phyloP scores from a whole-genome alignment of 140 eudicot species.

The Oenanthe javanica region DNA sequence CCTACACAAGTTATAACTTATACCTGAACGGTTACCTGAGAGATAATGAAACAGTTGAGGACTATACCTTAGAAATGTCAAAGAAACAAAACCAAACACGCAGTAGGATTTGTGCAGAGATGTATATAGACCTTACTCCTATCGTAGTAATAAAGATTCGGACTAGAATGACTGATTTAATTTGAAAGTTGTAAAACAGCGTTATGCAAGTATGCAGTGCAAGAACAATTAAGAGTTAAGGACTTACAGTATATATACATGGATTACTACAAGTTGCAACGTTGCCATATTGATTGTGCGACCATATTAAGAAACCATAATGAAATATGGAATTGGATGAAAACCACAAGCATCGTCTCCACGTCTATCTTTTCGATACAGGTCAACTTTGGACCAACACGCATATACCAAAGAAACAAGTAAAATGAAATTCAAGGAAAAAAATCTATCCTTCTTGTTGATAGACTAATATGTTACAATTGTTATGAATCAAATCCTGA shows the following conservation, averaged over 20 bases:
- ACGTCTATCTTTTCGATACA: background rate
- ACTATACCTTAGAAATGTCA: too few relatives aligned
- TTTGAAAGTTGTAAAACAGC: too few relatives aligned
- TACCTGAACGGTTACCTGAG: too few relatives aligned
- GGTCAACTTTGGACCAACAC: background rate
- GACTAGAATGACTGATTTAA: too few relatives aligned
- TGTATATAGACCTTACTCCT: too few relatives aligned
- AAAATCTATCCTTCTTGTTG: background rate
- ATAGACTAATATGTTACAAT: background rate
- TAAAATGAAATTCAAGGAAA: background rate
- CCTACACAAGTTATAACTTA: too few relatives aligned
- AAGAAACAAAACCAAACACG: too few relatives aligned
- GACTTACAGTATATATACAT: background rate
- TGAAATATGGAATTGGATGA: too few relatives aligned
- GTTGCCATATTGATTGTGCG: background rate
- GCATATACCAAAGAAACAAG: background rate
- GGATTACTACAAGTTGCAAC: background rate
- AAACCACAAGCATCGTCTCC: background rate
- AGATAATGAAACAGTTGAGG: too few relatives aligned
- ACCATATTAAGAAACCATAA: background rate
- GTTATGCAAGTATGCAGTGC: too few relatives aligned
- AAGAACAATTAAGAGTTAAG: background rate
- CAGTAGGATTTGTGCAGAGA: too few relatives aligned
- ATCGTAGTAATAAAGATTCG: too few relatives aligned
- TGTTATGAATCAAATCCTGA: slow-evolving; percentile 30